Base-by-base conservation (phyloP, 805 yeast genomes). In the Wickerhamiella galacta region DNA sequence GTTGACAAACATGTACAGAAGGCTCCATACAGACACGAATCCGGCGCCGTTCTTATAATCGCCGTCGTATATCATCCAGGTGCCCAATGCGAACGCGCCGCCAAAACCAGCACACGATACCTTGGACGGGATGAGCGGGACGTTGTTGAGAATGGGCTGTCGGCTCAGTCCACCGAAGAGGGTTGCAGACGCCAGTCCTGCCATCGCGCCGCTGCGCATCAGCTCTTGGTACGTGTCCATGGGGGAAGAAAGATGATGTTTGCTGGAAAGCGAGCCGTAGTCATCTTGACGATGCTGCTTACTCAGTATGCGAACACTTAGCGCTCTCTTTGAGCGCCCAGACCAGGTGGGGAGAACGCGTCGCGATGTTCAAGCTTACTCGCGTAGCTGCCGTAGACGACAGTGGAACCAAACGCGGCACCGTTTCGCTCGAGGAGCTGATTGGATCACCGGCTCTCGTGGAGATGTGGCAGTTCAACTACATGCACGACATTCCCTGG, bases 391-490 rank as follows among this genome's bases (percentile, higher is more conserved):
- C 25, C 4, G 16, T 24, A 17, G 35, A 32, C 26, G 28, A 18
- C 28, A n/a, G n/a, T n/a, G n/a, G n/a, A n/a, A n/a, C n/a, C n/a
- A n/a, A n/a, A n/a, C 31, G 27, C 4, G 48, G 37, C 10, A 28
- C 46, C 2, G 28, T 45, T 15, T 24, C 36, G 2, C 36, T 52
- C 16, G 18, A 22, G 3, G 49, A 48, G 10, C 23, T 52, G 17
- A 35, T 52, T n/a, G 42, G 51, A 6, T 36, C 33, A 4, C 31
- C 30, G 2, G 43, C 39, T 23, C 34, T 51, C 14, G 29, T 19
- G 3, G 34, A 35, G 12, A 46, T 48, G 52, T 52, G 51, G 45
- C 56, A 53, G 37, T 50, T 53, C 45, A 53, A 52, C 25, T 53
- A 41, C 39, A 39, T 45, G 44, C 41, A 43, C 11, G 40, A 42